Evolutionary conservation across 106 monocot genomes (phyloP), one percentile per base, ranked within the genome.

Genomic region (Ottelia alismoides): DNA sequence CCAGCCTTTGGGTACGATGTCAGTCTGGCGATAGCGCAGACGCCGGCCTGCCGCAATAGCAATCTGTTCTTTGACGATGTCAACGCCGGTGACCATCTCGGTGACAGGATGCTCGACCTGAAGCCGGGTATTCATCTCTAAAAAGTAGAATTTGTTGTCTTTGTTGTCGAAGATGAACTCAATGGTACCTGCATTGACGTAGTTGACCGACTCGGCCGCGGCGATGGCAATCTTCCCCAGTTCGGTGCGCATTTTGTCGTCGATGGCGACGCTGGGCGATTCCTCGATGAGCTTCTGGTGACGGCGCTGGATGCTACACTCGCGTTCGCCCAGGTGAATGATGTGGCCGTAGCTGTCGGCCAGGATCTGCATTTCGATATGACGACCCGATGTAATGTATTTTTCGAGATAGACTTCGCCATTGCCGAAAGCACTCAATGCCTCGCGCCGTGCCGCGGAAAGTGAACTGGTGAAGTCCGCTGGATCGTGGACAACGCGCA

Each of bases 71-170:
- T 49, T 20, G 7, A 49, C 20, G n/a, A 49, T 20, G 5, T n/a
- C n/a, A n/a, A n/a, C n/a, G n/a, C n/a, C n/a, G n/a, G n/a, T n/a
- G n/a, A n/a, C n/a, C n/a, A n/a, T 19, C 20, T 49, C 49, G 21
- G 49, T 49, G n/a, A 49, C 49, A 19, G 49, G 49, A 20, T 49
- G 49, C 49, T 49, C 49, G 7, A 49, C 49, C 49, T 49, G 49
- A 19, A 49, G 17, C 16, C 49, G 12, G 20, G 49, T 49, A 19
- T 49, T 49, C 49, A 49, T 49, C 20, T 49, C 49, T 20, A 49
- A n/a, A 20, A 49, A 49, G 20, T 49, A 49, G 20, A n/a, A n/a
- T n/a, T n/a, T n/a, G 49, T 16, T n/a, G 6, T 20, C 16, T 20
- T 20, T 49, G n/a, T 49, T 20, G 20, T 49, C 49, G n/a, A 49